Conservation (phyloP, 1,139 yeast species). For the Candida sanyaensis region DNA sequence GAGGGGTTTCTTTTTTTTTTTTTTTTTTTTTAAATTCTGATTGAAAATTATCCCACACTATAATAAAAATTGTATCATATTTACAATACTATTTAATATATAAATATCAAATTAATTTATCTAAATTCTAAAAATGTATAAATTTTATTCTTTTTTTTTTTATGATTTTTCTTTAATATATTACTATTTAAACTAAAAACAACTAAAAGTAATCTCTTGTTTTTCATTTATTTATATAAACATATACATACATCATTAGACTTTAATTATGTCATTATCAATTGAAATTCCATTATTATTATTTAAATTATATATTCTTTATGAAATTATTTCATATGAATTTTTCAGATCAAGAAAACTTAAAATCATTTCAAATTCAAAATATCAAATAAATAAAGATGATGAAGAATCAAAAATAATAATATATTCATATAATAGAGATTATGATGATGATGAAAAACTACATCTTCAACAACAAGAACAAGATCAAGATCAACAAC, state of each 20-base stretch:
- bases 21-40: too few species aligned
- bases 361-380: neutral
- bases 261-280: neutral
- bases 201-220: too few species aligned
- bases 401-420: constrained; percentile 1
- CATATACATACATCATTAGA: too few species aligned
- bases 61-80: too few species aligned
- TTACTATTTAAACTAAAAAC: too few species aligned
- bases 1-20: neutral
- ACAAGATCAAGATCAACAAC: neutral
- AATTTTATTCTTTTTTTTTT: too few species aligned
- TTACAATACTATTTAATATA: too few species aligned
- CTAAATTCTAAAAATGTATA: too few species aligned
- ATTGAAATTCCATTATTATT: neutral
- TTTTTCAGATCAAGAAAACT: neutral
- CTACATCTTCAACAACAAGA: neutral
- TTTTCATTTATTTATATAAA: too few species aligned
- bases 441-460: neutral
- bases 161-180: too few species aligned
- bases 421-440: neutral
- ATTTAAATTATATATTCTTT: constrained; percentile 2
- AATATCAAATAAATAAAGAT: constrained; percentile 9
- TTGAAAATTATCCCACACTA: too few species aligned
- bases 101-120: too few species aligned
- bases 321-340: constrained; percentile 1